phyloP scores from a whole-genome alignment of 352 stramenopile genomes.

The Phytophthora cactorum region DNA sequence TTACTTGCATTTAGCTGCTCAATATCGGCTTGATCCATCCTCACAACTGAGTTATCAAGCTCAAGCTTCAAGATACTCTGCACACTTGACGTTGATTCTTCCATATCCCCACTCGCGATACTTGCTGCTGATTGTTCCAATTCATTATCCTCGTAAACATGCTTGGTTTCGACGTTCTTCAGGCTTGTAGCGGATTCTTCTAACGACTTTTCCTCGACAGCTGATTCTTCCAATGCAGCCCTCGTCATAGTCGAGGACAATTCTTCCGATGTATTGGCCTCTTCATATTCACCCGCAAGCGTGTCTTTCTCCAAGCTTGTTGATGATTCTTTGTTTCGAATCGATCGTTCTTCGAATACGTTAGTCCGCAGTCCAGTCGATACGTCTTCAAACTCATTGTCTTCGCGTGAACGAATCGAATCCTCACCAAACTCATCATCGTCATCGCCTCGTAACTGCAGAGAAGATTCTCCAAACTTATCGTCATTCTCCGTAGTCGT shows the following conservation, averaged over 20 bases:
- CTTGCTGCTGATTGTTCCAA: slow-evolving; percentile 6
- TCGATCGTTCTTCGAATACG: no score
- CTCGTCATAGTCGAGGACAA: not conserved
- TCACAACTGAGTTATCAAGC: not conserved
- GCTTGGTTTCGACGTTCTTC: not conserved
- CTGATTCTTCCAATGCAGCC: not conserved
- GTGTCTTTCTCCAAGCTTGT: not conserved
- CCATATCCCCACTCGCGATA: not conserved
- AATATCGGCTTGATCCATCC: not conserved
- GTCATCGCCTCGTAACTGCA: slow-evolving; percentile 4
- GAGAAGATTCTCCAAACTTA: slow-evolving; percentile 21
- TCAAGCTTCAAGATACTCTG: not conserved
- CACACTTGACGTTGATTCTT: slow-evolving; percentile 4
- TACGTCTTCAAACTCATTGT: not conserved
- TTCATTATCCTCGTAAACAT: slow-evolving; percentile 1
- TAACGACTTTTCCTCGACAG: slow-evolving; percentile 1
- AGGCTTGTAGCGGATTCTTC: not conserved
- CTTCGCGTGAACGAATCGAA: slow-evolving; percentile 3
- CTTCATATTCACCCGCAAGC: not conserved
- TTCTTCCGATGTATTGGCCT: slow-evolving; percentile 1
- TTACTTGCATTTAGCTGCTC: slow-evolving; percentile 1
- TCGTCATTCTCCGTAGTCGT: slow-evolving; percentile 14
- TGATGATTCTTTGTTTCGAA: not conserved
- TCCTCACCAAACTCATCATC: slow-evolving; percentile 22
- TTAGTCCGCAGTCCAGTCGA: no score